Evolutionary conservation across 2,329 filamentous ascomycete genomes (phyloP), one percentile per base, ranked within the genome.

Genomic region (Mycocentrospora acerina): DNA sequence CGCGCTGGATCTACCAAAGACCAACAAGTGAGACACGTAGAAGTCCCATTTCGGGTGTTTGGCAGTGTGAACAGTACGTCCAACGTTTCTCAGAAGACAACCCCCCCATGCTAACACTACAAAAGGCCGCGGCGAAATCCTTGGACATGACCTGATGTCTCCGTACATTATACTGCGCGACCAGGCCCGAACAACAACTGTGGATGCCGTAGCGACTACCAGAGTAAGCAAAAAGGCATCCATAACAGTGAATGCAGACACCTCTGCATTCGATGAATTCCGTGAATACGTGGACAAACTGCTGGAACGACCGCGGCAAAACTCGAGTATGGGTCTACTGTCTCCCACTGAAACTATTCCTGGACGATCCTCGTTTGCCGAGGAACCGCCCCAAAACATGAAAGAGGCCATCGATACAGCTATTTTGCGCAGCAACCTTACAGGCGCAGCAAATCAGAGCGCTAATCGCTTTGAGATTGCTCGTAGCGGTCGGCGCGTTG

Each of bases 391-490:
- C 1, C 69, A 78, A 3, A 82, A 80, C 2, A 85, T 79, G 46
- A 91, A 89, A 60, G 90, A 96, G 56, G 83, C 88, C 14, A 95
- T 98, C 56, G 88, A 96, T 60, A 77, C 95, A 44, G 87, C 93
- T 10, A 95, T 97, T 42, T 76, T 96, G 36, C 83, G 88, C 45
- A 71, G 64, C 58, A 66, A 67, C 52, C 71, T 84, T 51, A 77
- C 81, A 0, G 74, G 75, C 2, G 77, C 81, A 29, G 79, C 81
- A n/a, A 82, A 84, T 24, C 85, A 89, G 55, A 90, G 87, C 60
- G 81, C 85, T n/a, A 96, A 95, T 58, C 83, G 90, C 26, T 98
- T 97, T 64, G 90, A 95, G 62, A 97, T 98, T 62, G 85, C 91
- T 10, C 86, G 91, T 11, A 90, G 90, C 58, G 90, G 90, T n/a